Base-by-base conservation (phyloP, 257 asterid genomes). In the Thymus quinquecostatus region DNA sequence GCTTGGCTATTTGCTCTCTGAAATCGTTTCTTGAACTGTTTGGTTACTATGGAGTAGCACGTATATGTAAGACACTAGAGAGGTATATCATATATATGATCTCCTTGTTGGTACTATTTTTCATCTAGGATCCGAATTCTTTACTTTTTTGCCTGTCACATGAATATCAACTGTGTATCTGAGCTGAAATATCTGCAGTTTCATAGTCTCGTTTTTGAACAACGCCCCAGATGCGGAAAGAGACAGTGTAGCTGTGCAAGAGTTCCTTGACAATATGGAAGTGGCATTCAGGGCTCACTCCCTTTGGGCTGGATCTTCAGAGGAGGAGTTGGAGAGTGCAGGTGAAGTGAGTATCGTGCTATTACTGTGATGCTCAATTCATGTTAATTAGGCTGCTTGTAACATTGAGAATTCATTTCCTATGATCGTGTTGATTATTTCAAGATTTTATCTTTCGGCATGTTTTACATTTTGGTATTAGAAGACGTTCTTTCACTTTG, bases 251-350 rank as follows among this genome's bases (percentile, higher is more conserved):
- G 92, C 97, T 10, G 92, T 89, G 70, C 99, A 92, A 78, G 93
- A 84, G 67, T 95, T 95, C 73, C 90, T 95, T 28, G 88, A 85
- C 40, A 91, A 83, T 70, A 95, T 89, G 99, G 99, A 95, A 84
- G 84, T 90, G 4, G 96, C 96, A 50, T 95, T 95, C 70, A 84
- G 97, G 78, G 95, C 89, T 56, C 99, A 95, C 79, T 69, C 98
- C 5, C 98, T 95, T 27, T 95, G 98, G 98, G 89, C 91, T 33
- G 97, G 96, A 72, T 89, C 93, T 69, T 86, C 98, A 1, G 96
- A 91, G 74, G 98, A 95, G 80, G 99, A 91, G 81, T 77, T 95
- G 82, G 98, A 89, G 77, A 95, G 96, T 65, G 99, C 97, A 38
- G 97, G 98, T 75, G 98, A 95, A 82, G 99, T 95, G 85, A 85